A percentile compares a stretch with the other conserved stretches of the same genome.
Evolutionary conservation across 139 green algal species (phyloP).

Genomic region (Tetraselmis striata): DNA sequence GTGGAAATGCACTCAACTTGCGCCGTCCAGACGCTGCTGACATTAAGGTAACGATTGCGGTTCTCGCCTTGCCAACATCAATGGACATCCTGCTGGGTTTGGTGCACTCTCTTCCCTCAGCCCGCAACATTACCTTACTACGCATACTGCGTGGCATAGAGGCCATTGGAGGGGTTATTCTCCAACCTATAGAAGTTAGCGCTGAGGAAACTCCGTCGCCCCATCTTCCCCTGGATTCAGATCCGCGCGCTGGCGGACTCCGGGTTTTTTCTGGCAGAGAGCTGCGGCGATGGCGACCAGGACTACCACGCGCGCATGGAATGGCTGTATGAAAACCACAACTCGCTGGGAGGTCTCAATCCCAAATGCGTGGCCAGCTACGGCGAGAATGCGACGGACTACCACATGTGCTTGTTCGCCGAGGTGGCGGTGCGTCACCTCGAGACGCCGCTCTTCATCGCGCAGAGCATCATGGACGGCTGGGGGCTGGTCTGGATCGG

Average conservation of each 20-base stretch:
- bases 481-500: not conserved
- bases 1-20: not conserved
- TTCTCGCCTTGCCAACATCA: no score
- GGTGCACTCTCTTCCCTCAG: no score
- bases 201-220: no score
- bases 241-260: not conserved
- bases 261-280: not conserved
- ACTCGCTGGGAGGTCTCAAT: not conserved
- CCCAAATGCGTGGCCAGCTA: not conserved
- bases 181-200: no score
- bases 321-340: not conserved
- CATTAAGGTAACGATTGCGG: not conserved
- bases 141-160: not conserved
- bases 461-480: not conserved
- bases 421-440: not conserved
- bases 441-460: not conserved
- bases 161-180: no score
- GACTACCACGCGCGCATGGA: not conserved
- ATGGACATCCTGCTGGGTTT: no score
- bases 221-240: no score
- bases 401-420: not conserved
- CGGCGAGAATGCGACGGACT: not conserved
- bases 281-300: not conserved
- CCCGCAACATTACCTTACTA: no score
- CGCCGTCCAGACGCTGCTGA: not conserved